Base-by-base conservation (phyloP, 768 basidiomycete genomes). In the Mycena galericulata region DNA sequence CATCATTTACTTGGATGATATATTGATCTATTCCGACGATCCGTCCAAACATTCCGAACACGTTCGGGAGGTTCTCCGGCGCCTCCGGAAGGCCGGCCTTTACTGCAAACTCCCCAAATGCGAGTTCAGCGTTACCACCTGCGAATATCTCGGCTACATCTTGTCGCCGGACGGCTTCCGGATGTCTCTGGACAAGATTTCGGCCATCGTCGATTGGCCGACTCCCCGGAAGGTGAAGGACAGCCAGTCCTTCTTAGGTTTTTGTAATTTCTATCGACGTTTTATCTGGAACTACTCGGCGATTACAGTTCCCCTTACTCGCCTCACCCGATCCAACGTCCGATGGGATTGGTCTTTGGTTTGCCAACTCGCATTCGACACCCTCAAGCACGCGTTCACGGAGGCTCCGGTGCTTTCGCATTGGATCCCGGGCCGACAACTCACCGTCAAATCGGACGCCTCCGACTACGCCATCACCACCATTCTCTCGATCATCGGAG, bases 251-350 rank as follows among this genome's bases (percentile, higher is more conserved):
- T n/a, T n/a, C n/a, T n/a, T n/a, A n/a, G n/a, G n/a, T n/a, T n/a
- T n/a, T n/a, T n/a, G n/a, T n/a, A n/a, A n/a, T n/a, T n/a, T n/a
- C n/a, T n/a, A n/a, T n/a, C n/a, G n/a, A n/a, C n/a, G n/a, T n/a
- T n/a, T n/a, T n/a, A n/a, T n/a, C n/a, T n/a, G n/a, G n/a, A n/a
- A n/a, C n/a, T n/a, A n/a, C n/a, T n/a, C n/a, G n/a, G n/a, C n/a
- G n/a, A n/a, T n/a, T n/a, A n/a, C n/a, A n/a, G n/a, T 72, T 22
- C 72, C 73, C 9, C 26, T 73, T 30, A 61, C 73, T 11, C n/a
- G 43, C 2, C n/a, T 45, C 3, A 45, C 43, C 5, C 43, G 43
- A 8, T n/a, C 43, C 14, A 22, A 22, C 12, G 43, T 45, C 20
- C 3, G 4, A 22, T 45, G 43, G 43, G 24, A 45, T 11, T 45